These are phyloP conservation scores for Mycosarcoma mackinlayi DNA, from an alignment of 1,284 basidiomycete genomes.

Conservation along the genomic window DNA sequence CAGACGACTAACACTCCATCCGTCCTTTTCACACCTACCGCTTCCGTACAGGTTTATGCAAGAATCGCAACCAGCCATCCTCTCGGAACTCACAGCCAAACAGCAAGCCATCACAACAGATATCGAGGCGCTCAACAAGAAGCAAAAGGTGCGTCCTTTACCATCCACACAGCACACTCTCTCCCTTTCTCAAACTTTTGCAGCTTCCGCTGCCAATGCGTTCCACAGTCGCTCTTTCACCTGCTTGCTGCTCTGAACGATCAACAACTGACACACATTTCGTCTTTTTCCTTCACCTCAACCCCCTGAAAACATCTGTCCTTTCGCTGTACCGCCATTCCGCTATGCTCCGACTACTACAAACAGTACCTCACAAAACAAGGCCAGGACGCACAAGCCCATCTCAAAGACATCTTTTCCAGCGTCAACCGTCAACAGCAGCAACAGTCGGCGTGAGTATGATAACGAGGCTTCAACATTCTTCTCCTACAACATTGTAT, in stretches of 20 bases:
- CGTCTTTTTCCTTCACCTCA: too few relatives aligned
- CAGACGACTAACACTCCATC: too few relatives aligned
- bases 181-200: background rate
- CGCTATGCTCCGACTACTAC: background rate
- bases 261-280: too few relatives aligned
- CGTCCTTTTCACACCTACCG: too few relatives aligned
- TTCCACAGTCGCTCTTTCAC: background rate
- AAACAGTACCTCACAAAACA: constrained; percentile 48
- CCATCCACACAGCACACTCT: too few relatives aligned
- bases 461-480: background rate
- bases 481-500: background rate
- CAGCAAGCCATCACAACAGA: constrained; percentile 21
- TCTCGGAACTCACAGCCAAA: constrained; percentile 23
- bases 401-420: constrained; percentile 49
- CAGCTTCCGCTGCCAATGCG: background rate
- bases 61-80: constrained; percentile 24
- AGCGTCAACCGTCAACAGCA: constrained; percentile 43
- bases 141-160: constrained; percentile 24
- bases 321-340: too few relatives aligned
- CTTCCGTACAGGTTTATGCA: constrained; percentile 33
- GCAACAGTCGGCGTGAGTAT: constrained; percentile 4
- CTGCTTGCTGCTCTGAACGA: too few relatives aligned
- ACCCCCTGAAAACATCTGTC: too few relatives aligned
- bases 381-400: constrained; percentile 41
- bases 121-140: constrained; percentile 25